These are phyloP conservation scores for Gossypium gossypioides DNA, from an alignment of 441 rosid genomes.

Conservation along the genomic window DNA sequence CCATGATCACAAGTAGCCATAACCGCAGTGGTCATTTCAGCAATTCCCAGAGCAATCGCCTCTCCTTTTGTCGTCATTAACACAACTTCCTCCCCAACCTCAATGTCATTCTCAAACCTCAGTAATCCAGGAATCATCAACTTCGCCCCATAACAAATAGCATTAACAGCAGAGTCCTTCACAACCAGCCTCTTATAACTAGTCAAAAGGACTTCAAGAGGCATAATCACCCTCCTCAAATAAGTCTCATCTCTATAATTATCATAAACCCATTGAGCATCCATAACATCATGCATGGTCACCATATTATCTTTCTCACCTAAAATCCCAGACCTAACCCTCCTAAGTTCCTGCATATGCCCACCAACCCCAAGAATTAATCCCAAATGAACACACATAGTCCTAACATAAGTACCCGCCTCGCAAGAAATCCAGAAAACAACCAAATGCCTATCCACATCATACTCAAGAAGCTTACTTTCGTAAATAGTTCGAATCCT, in stretches of 20 bases:
- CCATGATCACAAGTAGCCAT: conserved; percentile 95
- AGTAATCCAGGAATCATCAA: conserved; percentile 80
- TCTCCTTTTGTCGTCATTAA: conserved; percentile 91
- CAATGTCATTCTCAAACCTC: conserved; percentile 86
- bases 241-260: conserved; percentile 55
- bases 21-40: conserved; percentile 90
- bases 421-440: conserved; percentile 95
- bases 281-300: conserved; percentile 90
- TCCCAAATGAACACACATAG: conserved; percentile 87
- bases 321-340: conserved; percentile 78
- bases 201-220: conserved; percentile 69
- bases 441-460: conserved; percentile 64
- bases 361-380: conserved; percentile 80
- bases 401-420: conserved; percentile 90
- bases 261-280: conserved; percentile 72
- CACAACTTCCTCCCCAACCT: conserved; percentile 78
- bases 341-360: conserved; percentile 90
- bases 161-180: conserved; percentile 84
- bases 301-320: conserved; percentile 95
- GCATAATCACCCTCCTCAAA: conserved; percentile 82
- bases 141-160: conserved; percentile 87
- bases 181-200: conserved; percentile 88
- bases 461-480: conserved; percentile 81
- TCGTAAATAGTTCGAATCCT: conserved; percentile 80
- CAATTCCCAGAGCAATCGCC: conserved; percentile 78